Evolutionary conservation across 257 asterid species (phyloP), one percentile per base, ranked within the genome.

Genomic region (Solanum virginianum): DNA sequence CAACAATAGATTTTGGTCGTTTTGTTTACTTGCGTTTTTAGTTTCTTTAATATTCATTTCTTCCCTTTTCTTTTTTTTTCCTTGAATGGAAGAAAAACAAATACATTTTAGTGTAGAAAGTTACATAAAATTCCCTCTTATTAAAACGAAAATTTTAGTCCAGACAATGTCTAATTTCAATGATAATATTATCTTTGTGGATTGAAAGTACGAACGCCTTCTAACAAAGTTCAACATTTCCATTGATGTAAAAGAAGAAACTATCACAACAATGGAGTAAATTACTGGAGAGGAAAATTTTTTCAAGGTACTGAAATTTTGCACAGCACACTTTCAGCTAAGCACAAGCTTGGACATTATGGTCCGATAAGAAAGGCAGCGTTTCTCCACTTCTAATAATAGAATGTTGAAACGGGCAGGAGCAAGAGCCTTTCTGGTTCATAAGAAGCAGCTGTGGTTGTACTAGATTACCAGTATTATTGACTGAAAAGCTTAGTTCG

Each of bases 401-500:
- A 12, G 81, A 4, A 49, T 14, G 45, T 75, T 8, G 24, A 49
- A 51, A 49, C 49, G 62, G 24, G 1, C 24, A 24, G 41, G 41
- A 36, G 3, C 15, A 51, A 49, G 24, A 51, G 63, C 12, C 14
- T 6, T 69, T 9, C 51, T 69, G 77, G 15, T 36, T 4, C 62
- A 77, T 49, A 26, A 49, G 63, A 51, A 77, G 82, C 45, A 51
- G 16, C 14, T 51, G 12, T 4, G n/a, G 7, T 77, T 77, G n/a
- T 24, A 77, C 39, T 49, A 45, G 45, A 15, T 22, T 24, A 49
- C 62, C n/a, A 24, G 17, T 75, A 14, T 49, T 75, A 22, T 47
- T 4, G 10, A 49, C 63, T 75, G 26, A 16, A 51, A 77, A 81
- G 79, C 20, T 87, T 91, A 90, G 59, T 81, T 86, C 5, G 93